Evolutionary conservation across 805 yeast genomes (phyloP).

Genomic region (Pichia manshurica): DNA sequence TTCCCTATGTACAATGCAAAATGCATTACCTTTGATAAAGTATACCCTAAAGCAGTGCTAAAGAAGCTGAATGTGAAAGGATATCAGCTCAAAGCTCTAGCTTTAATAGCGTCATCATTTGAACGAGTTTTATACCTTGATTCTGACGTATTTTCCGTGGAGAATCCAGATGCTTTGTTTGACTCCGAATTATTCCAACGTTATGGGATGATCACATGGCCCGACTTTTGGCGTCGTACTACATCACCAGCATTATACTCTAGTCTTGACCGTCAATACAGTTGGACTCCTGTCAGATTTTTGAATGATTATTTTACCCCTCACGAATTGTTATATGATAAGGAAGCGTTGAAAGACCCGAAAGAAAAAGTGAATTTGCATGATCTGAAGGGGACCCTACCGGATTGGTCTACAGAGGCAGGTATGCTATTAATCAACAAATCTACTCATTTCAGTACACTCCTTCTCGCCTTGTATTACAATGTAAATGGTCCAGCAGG

Average conservation of each 20-base stretch:
- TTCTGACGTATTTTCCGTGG: constrained; percentile 42
- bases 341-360: constrained; percentile 25
- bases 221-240: constrained; percentile 70
- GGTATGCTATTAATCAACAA: constrained; percentile 61
- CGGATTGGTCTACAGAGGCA: constrained; percentile 61
- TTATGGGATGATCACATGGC: constrained; percentile 62
- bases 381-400: constrained; percentile 57
- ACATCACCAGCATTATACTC: constrained; percentile 56
- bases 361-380: constrained; percentile 39
- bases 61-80: constrained; percentile 26
- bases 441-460: constrained; percentile 47
- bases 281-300: constrained; percentile 22
- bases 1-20: constrained; percentile 37
- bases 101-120: constrained; percentile 41
- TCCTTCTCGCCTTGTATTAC: constrained; percentile 58
- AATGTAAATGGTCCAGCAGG: constrained; percentile 56
- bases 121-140: constrained; percentile 41
- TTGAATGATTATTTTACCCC: constrained; percentile 26
- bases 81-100: constrained; percentile 38
- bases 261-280: constrained; percentile 24
- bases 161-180: constrained; percentile 35
- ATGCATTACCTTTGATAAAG: constrained; percentile 36
- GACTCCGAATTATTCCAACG: constrained; percentile 38
- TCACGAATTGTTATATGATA: constrained; percentile 25
- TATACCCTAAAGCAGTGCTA: constrained; percentile 27